Evolutionary conservation across 768 basidiomycete genomes (phyloP).

Genomic region (Heimioporus sp.): DNA sequence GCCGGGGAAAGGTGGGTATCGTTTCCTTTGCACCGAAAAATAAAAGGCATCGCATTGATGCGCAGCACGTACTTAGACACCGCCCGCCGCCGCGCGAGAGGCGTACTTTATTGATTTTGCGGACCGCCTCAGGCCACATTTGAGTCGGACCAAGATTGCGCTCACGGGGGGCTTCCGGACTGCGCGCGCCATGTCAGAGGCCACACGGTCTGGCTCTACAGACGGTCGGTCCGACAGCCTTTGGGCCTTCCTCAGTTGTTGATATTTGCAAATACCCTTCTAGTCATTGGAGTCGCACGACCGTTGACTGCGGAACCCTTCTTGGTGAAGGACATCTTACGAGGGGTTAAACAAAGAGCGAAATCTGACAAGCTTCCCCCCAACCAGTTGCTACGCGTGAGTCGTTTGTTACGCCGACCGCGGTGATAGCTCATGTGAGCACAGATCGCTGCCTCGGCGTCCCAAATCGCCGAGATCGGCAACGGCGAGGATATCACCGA

Average conservation of each 20-base stretch:
- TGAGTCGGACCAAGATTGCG: constrained; percentile 24
- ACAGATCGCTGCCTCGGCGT: constrained; percentile 30
- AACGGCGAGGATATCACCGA: constrained; percentile 34
- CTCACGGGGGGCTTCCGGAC: constrained; percentile 33
- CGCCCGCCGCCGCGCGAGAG: constrained; percentile 16
- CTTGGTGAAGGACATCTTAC: constrained; percentile 27
- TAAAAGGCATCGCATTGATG: too few relatives aligned
- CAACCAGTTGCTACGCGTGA: constrained; percentile 34
- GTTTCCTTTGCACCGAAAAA: not conserved
- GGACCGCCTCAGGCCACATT: constrained; percentile 22
- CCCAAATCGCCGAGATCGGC: constrained; percentile 33
- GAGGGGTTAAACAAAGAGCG: constrained; percentile 20
- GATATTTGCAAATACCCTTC: not conserved
- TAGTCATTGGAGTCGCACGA: constrained; percentile 31
- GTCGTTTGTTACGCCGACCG: not conserved
- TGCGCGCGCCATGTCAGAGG: constrained; percentile 26
- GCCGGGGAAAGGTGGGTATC: constrained; percentile 9
- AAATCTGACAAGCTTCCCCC: constrained; percentile 34
- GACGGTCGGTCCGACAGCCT: constrained; percentile 22
- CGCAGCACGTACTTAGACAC: constrained; percentile 1
- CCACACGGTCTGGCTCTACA: constrained; percentile 19
- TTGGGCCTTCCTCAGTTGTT: not conserved
- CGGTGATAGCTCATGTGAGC: not conserved
- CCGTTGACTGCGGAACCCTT: constrained; percentile 31
- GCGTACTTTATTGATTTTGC: constrained; percentile 34